phyloP scores from a whole-genome alignment of 1,284 basidiomycete species.

The Entoloma clypeatum region DNA sequence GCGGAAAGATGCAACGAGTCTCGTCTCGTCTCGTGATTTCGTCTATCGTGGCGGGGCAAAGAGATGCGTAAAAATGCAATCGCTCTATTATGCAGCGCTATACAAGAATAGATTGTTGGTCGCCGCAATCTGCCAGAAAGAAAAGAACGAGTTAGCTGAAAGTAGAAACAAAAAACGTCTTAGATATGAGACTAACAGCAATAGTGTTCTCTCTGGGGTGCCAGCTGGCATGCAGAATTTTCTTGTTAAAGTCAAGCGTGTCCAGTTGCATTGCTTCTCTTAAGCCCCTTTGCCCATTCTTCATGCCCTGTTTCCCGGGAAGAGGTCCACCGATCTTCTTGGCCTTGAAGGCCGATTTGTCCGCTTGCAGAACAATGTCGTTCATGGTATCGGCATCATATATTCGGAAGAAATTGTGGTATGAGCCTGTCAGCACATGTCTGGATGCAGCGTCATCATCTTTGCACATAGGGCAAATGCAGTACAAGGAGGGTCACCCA shows the following conservation, averaged over 20 bases:
- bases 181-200: constrained; percentile 60
- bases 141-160: constrained; percentile 13
- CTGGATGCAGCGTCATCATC: constrained; percentile 39
- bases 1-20: constrained; percentile 20
- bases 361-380: constrained; percentile 95
- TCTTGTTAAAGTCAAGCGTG: constrained; percentile 97
- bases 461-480: constrained; percentile 7
- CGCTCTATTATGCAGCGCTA: constrained; percentile 65
- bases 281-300: constrained; percentile 66
- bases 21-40: constrained; percentile 25
- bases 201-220: constrained; percentile 98
- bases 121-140: constrained; percentile 78
- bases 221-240: constrained; percentile 97
- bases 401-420: constrained; percentile 99
- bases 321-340: constrained; percentile 93
- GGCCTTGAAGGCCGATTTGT: constrained; percentile 99
- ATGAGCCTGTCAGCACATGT: constrained; percentile 94
- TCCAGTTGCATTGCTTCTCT: constrained; percentile 89
- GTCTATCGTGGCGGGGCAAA: constrained; percentile 19
- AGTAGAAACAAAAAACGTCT: neutral
- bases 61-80: constrained; percentile 13
- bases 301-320: constrained; percentile 63
- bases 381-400: constrained; percentile 90
- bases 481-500: constrained; percentile 50
- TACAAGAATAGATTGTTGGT: constrained; percentile 93